Evolutionary conservation across 1,284 basidiomycete genomes (phyloP).

Genomic region (Ganoderma boninense): DNA sequence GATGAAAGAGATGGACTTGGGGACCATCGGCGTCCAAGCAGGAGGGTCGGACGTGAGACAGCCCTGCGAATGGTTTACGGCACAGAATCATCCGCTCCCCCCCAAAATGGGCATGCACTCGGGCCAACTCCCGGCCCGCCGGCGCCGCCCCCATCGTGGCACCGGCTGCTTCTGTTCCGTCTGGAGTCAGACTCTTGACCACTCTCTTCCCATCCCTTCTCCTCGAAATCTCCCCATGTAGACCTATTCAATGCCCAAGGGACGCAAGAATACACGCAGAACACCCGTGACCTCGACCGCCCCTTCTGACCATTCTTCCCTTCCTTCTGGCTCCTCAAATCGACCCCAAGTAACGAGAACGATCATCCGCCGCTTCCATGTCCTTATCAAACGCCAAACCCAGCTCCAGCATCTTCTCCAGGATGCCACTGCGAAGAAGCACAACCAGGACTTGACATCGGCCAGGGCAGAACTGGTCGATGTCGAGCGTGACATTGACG

Average conservation of each 20-base stretch:
- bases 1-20: not conserved
- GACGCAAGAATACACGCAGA: constrained; percentile 40
- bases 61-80: not conserved
- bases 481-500: constrained; percentile 67
- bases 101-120: not conserved
- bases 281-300: constrained; percentile 36
- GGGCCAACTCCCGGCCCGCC: not conserved
- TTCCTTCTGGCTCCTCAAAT: constrained; percentile 43
- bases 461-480: constrained; percentile 49
- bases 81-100: not conserved
- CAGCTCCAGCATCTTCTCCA: constrained; percentile 50
- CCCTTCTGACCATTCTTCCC: constrained; percentile 18
- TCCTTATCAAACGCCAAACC: constrained; percentile 66
- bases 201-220: not conserved
- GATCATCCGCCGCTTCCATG: constrained; percentile 75
- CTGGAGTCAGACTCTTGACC: not conserved
- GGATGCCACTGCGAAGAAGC: not conserved
- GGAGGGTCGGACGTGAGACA: too few species aligned
- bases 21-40: not conserved
- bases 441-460: constrained; percentile 25
- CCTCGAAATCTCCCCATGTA: constrained; percentile 16
- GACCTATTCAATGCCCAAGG: constrained; percentile 35
- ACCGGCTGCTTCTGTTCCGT: too few species aligned
- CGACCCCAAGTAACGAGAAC: constrained; percentile 65
- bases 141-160: not conserved